Percentiles rank a stretch among this genome's conserved stretches.
Evolutionary conservation across 306 rosid species (phyloP).

Genomic region (Pyrus bretschneideri): DNA sequence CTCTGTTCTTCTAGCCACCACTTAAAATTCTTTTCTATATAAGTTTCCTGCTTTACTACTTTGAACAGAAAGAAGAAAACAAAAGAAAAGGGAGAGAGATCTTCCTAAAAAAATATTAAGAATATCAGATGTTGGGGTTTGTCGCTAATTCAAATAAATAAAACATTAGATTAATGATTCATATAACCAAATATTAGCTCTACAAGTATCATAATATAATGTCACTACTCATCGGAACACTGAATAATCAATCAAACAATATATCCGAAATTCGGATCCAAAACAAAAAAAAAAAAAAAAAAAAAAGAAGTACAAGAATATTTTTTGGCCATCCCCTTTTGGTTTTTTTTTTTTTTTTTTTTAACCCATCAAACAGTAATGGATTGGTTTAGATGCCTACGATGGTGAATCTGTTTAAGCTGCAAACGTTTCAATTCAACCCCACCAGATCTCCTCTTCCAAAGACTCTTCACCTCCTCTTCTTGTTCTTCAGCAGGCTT

Average conservation of each 20-base stretch:
- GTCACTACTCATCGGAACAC: neutral
- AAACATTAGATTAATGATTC: neutral
- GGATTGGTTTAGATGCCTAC: conserved; percentile 42
- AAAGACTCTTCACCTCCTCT: conserved; percentile 38
- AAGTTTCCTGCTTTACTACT: neutral
- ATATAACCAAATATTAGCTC: neutral
- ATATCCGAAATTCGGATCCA: neutral
- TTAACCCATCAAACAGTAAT: conserved; percentile 39
- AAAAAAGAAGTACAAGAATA: neutral
- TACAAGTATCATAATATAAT: neutral
- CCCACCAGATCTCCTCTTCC: conserved; percentile 74
- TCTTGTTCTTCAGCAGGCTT: conserved; percentile 12
- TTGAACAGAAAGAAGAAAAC: neutral
- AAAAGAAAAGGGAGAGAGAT: neutral
- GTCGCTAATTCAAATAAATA: neutral
- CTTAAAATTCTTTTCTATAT: neutral
- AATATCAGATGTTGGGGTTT: neutral
- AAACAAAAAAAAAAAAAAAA: no score
- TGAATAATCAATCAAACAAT: conserved; percentile 6
- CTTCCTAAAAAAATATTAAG: neutral
- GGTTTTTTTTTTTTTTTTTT: neutral
- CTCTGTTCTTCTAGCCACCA: no score
- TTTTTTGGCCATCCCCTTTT: neutral
- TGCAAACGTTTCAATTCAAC: conserved; percentile 40
- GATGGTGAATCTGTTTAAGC: conserved; percentile 49